A percentile compares a stretch with the other conserved stretches of the same genome.
These are phyloP conservation scores for Phlyctochytrium planicorne DNA, from an alignment of 192 early-diverging fungal genomes.

Conservation along the genomic window DNA sequence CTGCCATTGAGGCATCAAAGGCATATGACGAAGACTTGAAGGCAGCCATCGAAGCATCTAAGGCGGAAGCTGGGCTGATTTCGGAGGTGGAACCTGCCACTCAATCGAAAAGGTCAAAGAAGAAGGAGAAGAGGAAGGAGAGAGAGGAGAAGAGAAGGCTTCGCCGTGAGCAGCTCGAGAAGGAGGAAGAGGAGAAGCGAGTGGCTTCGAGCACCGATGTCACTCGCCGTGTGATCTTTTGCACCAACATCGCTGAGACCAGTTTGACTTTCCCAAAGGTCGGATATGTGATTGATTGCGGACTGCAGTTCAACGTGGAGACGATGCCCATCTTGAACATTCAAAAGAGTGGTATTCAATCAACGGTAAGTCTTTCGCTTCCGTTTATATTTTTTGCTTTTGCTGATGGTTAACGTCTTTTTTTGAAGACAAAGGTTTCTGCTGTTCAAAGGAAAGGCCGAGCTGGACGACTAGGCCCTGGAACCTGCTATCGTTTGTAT, in stretches of 20 bases:
- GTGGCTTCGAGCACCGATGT: too few relatives aligned
- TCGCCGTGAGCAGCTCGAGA: too few relatives aligned
- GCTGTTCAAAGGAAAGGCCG: slow-evolving; percentile 90
- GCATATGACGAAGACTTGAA: too few relatives aligned
- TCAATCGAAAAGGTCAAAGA: too few relatives aligned
- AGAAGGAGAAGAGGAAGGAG: too few relatives aligned
- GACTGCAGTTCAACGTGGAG: slow-evolving; percentile 50
- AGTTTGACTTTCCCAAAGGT: slow-evolving; percentile 93
- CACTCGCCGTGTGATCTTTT: slow-evolving; percentile 89
- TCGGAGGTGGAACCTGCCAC: too few relatives aligned
- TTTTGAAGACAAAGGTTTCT: slow-evolving; percentile 69
- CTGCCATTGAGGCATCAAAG: too few relatives aligned
- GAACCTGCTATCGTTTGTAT: slow-evolving; percentile 84
- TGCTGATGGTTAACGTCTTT: neutral
- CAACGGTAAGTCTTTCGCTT: slow-evolving; percentile 17
- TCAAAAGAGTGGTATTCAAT: slow-evolving; percentile 58
- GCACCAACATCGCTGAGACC: slow-evolving; percentile 99
- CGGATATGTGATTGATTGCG: slow-evolving; percentile 90
- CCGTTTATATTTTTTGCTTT: neutral
- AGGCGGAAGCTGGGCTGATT: too few relatives aligned
- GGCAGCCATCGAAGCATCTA: too few relatives aligned
- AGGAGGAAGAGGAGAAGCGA: too few relatives aligned
- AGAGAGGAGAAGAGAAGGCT: too few relatives aligned
- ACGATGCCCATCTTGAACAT: slow-evolving; percentile 66
- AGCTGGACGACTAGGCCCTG: slow-evolving; percentile 88